Evolutionary conservation across 2,329 filamentous ascomycete genomes (phyloP), one percentile per base, ranked within the genome.

Genomic region (Furcasterigmium furcatum): DNA sequence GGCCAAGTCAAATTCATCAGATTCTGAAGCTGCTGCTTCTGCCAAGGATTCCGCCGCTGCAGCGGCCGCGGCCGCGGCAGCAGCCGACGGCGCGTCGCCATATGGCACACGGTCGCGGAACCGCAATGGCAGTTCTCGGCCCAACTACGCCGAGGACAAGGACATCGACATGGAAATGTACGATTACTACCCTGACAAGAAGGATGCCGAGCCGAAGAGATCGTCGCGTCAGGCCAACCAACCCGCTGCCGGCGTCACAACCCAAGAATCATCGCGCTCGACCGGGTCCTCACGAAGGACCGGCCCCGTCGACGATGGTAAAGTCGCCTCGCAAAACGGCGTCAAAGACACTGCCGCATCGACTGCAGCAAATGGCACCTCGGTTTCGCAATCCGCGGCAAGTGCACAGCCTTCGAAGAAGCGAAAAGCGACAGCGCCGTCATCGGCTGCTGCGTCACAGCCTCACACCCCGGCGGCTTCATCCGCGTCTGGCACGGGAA

Each of bases 41-140:
- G 60, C 67, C 47, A 80, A 76, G 60, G 79, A 81, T 49, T 64
- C 62, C 52, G 68, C 69, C 52, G 62, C 70, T 55, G 76, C 77
- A 53, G 62, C 70, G 55, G 76, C 77, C 53, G 71, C 68, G 21
- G 73, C 85, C 16, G 34, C 18, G 6, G 64, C 62, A 52, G 68
- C 69, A 52, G 62, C 70, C 55, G 76, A 78, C 53, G 71, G 68
- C 22, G 73, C 85, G 42, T 84, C 82, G 55, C 84, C 83, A 40
- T 96, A 99, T 68, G 92, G 92, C 60, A 99, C 94, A 63, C 87
- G 91, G 58, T 96, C 91, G 57, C 87, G 94, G 64, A 95, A 95
- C 68, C 86, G 91, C 60, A 85, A 81, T 47, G 87, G 87, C 58
- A 82, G 79, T 55, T 79, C 87, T 56, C 87, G 94, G 55, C 84